Base-by-base conservation (phyloP, 192 early-diverging fungal species). In the Coemansia guatemalensis region DNA sequence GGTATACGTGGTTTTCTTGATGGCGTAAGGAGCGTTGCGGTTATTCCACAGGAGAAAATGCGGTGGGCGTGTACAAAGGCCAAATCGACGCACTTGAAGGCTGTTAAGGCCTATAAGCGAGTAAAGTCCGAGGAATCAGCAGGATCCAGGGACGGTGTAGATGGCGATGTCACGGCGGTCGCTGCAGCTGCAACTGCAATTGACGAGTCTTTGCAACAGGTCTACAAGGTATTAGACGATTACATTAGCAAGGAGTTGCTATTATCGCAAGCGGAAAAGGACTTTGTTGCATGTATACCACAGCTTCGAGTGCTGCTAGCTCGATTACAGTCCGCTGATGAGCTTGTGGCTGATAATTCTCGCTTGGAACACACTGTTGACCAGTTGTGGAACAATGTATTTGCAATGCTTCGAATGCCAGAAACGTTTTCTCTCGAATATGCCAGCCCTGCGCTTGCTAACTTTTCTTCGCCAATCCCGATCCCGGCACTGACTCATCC, bases 401-500 rank as follows among this genome's bases (percentile, higher is more conserved):
- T 72, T 56, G 57, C 48, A 33, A 21, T 39, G 1, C 48, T 68
- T n/a, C 35, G 8, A n/a, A 59, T 62, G 2, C 54, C 57, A 1
- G 35, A 58, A 1, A 49, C 58, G 24, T 29, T 72, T 24, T 18
- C 66, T 3, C 51, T 73, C 1, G 49, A 32, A 5, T 56, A 69
- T 14, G 47, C 57, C 6, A 56, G 70, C 29, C 58, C 68, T 9
- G 22, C 11, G 29, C 54, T 78, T 6, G 41, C 60, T 2, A 51
- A 51, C 50, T 66, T 78, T 50, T 24, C 53, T 0, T 53, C 67
- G 0, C 23, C 66, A 2, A 48, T 78, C 26, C 70, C 70, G 18
- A 78, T 78, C 44, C 75, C 75, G 2, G 30, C 60, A 64, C 63
- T 78, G 21, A 63, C 66, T 3, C 47, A 62, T 22, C 69, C 70